Percentiles rank a stretch among this genome's conserved stretches.
Evolutionary conservation across 2,329 filamentous ascomycete genomes (phyloP).

Genomic region (Fusarium clavum): DNA sequence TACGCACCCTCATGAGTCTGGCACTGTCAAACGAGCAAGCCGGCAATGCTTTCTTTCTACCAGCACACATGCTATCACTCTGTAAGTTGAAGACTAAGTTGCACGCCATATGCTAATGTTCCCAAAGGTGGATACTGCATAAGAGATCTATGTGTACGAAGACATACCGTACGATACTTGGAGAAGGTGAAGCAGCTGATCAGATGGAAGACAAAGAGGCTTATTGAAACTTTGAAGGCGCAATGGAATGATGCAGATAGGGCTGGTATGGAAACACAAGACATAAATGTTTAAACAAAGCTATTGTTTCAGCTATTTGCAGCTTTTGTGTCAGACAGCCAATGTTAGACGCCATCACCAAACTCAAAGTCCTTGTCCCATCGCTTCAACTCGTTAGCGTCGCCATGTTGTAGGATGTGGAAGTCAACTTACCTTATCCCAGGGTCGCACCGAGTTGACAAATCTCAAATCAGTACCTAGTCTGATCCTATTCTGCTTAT

Average conservation of each 20-base stretch:
- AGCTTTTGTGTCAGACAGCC: not conserved
- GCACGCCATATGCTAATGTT: fast-evolving
- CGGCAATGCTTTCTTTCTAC: slow-evolving; percentile 2
- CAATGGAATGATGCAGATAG: not conserved
- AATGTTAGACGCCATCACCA: not conserved
- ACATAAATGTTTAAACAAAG: not conserved
- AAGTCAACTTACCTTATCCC: not conserved
- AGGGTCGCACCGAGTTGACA: slow-evolving; percentile 47
- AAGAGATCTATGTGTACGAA: not conserved
- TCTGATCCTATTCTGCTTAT: slow-evolving; percentile 62
- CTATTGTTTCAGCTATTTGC: not conserved
- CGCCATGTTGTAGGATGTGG: fast-evolving
- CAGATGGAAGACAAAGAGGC: slow-evolving; percentile 4
- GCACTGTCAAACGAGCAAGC: not conserved
- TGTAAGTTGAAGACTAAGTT: too few species aligned
- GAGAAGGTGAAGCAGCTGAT: not conserved
- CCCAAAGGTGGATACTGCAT: slow-evolving; percentile 5
- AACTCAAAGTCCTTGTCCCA: slow-evolving; percentile 10
- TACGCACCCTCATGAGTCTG: slow-evolving; percentile 6
- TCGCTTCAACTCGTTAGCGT: not conserved
- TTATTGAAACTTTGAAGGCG: not conserved
- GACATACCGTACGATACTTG: not conserved
- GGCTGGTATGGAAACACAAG: not conserved
- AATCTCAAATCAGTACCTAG: slow-evolving; percentile 68
- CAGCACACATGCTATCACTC: slow-evolving; percentile 10